Evolutionary conservation across 2,329 filamentous ascomycete species (phyloP).

Genomic region (Aspergillus texensis): DNA sequence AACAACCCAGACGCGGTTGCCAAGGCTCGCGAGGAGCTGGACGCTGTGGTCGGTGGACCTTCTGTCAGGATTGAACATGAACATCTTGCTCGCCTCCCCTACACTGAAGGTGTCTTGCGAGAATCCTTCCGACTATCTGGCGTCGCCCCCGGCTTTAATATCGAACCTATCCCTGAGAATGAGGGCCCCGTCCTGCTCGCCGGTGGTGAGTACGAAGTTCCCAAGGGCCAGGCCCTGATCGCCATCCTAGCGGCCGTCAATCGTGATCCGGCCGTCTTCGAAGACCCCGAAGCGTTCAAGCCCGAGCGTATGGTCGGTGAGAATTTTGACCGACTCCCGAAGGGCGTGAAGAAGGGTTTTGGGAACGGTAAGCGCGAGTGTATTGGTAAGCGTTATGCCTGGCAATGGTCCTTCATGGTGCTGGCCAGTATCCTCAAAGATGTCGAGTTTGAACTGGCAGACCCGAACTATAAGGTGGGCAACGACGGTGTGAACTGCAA

Average conservation of each 20-base stretch:
- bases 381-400: conserved; percentile 72
- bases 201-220: conserved; percentile 64
- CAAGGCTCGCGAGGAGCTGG: conserved; percentile 69
- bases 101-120: conserved; percentile 66
- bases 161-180: conserved; percentile 55
- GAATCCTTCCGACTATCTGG: conserved; percentile 67
- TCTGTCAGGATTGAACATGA: conserved; percentile 40
- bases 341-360: conserved; percentile 69
- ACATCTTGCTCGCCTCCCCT: conserved; percentile 66
- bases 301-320: conserved; percentile 75
- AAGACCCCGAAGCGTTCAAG: conserved; percentile 66
- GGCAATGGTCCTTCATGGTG: conserved; percentile 69
- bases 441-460: conserved; percentile 66
- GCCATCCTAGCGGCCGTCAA: conserved; percentile 62
- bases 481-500: conserved; percentile 39
- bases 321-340: conserved; percentile 65
- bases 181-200: conserved; percentile 50
- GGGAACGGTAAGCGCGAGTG: conserved; percentile 72
- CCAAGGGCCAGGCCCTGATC: conserved; percentile 52
- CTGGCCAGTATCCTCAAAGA: conserved; percentile 68
- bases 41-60: conserved; percentile 42
- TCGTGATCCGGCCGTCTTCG: conserved; percentile 64
- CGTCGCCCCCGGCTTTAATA: conserved; percentile 60
- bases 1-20: conserved; percentile 62
- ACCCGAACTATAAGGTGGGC: conserved; percentile 51